Evolutionary conservation across 1,284 basidiomycete species (phyloP), one percentile per base, ranked within the genome.

Genomic region (Leccinum angustisporum): DNA sequence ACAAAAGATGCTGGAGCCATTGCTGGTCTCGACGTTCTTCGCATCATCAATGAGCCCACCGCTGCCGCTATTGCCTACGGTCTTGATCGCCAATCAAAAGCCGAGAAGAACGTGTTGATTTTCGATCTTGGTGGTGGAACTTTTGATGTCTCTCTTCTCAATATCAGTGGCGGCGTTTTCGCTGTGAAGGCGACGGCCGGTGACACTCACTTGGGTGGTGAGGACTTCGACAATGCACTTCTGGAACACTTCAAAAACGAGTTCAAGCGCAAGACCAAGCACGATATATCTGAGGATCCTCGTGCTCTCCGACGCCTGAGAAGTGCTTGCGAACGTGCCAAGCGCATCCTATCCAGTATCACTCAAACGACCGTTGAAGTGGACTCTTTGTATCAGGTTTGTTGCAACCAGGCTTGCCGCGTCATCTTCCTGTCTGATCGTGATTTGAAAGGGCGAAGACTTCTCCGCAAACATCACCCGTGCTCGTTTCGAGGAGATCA

Each of bases 401-500:
- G 81, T 76, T 65, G 43, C 13, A 18, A 36, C 55, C 33, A 38
- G 25, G 14, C 51, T 40, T 5, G 5, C 36, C 43, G 5, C 54
- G 40, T 57, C 51, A 62, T 27, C n/a, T 65, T 60, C 13, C 33
- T 48, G 1, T 60, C 52, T 65, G 55, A 72, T 54, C 31, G 52
- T 57, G 3, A 31, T 56, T 48, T 54, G 30, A 31, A 64, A 90
- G 88, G 90, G 91, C 65, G 90, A 92, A 75, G 95, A 98, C 82
- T 98, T 98, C 85, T 94, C 92, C 56, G 89, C 95, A 72, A 95
- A 90, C 80, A 96, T 98, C 79, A 95, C 94, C 71, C 94, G 97
- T 87, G 97, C 97, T 71, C 94, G 96, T 78, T 99, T 99, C 83
- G 97, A 99, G 83, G 97, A 99, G 84, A 97, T 99, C 84, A 98